phyloP scores from a whole-genome alignment of 768 basidiomycete species.

The Lanmaoa pseudosensibilis region DNA sequence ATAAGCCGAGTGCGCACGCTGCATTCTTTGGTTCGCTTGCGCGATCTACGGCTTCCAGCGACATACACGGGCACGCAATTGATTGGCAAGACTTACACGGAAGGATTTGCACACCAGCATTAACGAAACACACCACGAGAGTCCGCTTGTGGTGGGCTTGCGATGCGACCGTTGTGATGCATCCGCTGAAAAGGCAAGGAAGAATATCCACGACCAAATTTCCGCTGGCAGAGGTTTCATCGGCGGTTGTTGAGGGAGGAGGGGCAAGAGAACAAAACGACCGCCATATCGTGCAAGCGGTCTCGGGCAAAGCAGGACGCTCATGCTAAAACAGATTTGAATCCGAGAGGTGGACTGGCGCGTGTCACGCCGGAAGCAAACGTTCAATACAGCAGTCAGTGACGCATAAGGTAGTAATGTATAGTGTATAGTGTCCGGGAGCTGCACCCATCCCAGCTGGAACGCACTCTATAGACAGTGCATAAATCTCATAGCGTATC shows the following conservation, averaged over 20 bases:
- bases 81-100: constrained; percentile 33
- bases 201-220: constrained; percentile 67
- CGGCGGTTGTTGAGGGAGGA: constrained; percentile 56
- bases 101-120: constrained; percentile 42
- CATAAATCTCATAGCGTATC: too few species aligned
- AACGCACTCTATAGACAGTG: too few species aligned
- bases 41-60: constrained; percentile 1
- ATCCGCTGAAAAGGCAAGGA: constrained; percentile 28
- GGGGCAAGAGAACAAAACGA: constrained; percentile 62
- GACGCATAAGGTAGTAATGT: too few species aligned
- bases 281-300: constrained; percentile 62
- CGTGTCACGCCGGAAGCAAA: constrained; percentile 5
- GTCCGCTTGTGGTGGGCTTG: constrained; percentile 3
- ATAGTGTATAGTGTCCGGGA: too few species aligned
- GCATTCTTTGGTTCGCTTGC: neutral
- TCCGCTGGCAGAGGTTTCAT: constrained; percentile 63
- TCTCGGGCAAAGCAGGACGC: constrained; percentile 62
- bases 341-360: neutral
- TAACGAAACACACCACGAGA: constrained; percentile 27
- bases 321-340: constrained; percentile 26
- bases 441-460: too few species aligned
- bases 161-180: constrained; percentile 9
- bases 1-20: neutral
- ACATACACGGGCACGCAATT: neutral
- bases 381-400: neutral